Evolutionary conservation across 2,329 filamentous ascomycete genomes (phyloP), one percentile per base, ranked within the genome.

Genomic region (Clarireedia monteithiana): DNA sequence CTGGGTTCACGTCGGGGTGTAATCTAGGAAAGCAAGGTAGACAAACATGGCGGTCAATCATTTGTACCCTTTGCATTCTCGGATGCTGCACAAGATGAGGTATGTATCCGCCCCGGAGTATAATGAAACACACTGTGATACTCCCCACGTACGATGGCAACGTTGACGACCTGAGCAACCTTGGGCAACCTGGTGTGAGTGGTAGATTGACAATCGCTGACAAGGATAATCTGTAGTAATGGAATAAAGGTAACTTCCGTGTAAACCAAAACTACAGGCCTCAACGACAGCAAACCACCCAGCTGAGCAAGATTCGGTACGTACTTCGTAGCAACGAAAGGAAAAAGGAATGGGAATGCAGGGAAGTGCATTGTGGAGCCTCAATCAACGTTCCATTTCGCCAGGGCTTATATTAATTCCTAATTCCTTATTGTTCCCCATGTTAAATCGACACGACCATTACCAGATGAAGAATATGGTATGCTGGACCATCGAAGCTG

Each of bases 101-200:
- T 58, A 58, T 20, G 47, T 51, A 48, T 48, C 56, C 53, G 42
- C 51, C 42, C 53, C 53, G 46, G 51, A 45, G 38, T 40, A 46
- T 53, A 48, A 53, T 56, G 53, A 58, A 51, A 58, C 51, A 56
- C 23, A 51, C 20, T 51, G 53, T 50, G 44, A 55, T 47, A 40
- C 27, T 44, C 51, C 38, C 27, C 24, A 30, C 36, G 45, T 38
- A 24, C 36, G 27, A 49, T 24, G 24, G 42, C 38, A 40, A 56
- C 17, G 44, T 53, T 15, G 20, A 14, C 24, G 36, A 17, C 27
- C 34, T 17, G 34, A 49, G n/a, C 26, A 49, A 49, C 30, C 27
- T 39, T 23, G 20, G 24, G 39, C 46, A 48, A 38, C 44, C 26
- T 39, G 48, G 17, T 53, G 17, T 34, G 44, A 42, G 44, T 47